phyloP scores from a whole-genome alignment of 208 protist species.

The Leishmania gerbilli region DNA sequence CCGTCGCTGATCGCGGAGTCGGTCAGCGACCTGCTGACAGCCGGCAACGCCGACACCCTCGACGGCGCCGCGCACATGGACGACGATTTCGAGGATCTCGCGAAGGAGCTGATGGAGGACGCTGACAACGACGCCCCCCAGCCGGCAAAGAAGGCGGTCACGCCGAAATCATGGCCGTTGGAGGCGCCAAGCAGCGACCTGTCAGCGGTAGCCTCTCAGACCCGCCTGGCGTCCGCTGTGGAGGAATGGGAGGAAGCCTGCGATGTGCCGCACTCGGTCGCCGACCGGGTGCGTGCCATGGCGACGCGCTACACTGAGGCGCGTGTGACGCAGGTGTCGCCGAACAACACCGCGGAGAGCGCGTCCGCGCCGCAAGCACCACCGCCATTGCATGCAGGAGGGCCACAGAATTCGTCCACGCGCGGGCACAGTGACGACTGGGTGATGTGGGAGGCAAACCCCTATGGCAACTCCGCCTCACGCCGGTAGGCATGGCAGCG shows the following conservation, averaged over 20 bases:
- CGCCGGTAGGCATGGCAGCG: constrained; percentile 3
- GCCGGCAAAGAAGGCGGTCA: background rate
- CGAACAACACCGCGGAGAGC: background rate
- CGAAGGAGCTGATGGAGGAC: constrained; percentile 24
- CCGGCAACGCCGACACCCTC: background rate
- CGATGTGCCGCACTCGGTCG: constrained; percentile 10
- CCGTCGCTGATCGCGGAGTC: too few relatives aligned
- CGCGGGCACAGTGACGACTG: constrained; percentile 1
- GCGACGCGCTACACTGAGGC: constrained; percentile 7
- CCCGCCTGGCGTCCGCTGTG: constrained; percentile 4
- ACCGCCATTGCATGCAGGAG: background rate
- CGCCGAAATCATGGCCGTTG: background rate
- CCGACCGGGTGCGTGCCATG: constrained; percentile 9
- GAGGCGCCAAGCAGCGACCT: background rate
- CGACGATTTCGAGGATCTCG: constrained; percentile 18
- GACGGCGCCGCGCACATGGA: background rate
- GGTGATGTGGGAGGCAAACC: constrained; percentile 16
- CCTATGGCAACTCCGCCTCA: background rate
- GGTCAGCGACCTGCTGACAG: too few relatives aligned
- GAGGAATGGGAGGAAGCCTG: constrained; percentile 14
- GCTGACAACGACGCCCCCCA: background rate
- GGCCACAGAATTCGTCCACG: background rate
- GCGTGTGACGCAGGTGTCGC: background rate
- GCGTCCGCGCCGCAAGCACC: background rate
- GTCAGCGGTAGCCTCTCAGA: background rate